Conservation (phyloP, 148 eudicot species). For the Amaranthus cruentus region DNA sequence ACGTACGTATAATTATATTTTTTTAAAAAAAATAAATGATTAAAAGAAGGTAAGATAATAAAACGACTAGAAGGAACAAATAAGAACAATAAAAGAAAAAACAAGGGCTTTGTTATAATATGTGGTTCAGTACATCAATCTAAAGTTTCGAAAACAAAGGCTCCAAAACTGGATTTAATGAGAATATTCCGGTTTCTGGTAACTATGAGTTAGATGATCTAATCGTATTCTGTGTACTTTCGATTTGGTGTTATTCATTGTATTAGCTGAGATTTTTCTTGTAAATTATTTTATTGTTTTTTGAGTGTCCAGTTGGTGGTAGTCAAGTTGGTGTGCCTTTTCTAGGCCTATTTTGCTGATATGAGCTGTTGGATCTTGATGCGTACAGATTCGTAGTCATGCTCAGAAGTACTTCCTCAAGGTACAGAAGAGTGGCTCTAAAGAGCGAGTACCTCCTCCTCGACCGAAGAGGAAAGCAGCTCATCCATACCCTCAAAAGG, state of each 20-base stretch:
- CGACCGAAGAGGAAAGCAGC: conserved; percentile 67
- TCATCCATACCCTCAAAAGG: conserved; percentile 67
- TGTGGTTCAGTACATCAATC: no score
- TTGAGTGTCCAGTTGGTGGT: neutral
- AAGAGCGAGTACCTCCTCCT: conserved; percentile 62
- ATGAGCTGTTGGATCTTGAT: neutral
- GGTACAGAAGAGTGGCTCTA: conserved; percentile 52
- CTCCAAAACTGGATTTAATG: no score
- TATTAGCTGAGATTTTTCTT: neutral
- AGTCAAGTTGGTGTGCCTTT: neutral
- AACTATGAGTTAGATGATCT: neutral
- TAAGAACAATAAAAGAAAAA: no score
- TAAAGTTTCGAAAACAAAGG: no score
- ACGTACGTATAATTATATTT: no score
- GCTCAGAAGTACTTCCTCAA: conserved; percentile 39
- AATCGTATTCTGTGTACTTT: neutral
- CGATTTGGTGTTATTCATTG: conserved; percentile 1
- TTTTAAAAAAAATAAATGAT: no score
- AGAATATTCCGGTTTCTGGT: no score
- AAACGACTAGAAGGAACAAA: no score
- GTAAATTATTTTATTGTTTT: no score
- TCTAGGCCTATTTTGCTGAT: neutral
- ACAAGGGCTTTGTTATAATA: no score
- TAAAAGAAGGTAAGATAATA: no score
- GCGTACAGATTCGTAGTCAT: conserved; percentile 40